phyloP scores from a whole-genome alignment of 2,329 filamentous ascomycete species.

The Falciphora oryzae region DNA sequence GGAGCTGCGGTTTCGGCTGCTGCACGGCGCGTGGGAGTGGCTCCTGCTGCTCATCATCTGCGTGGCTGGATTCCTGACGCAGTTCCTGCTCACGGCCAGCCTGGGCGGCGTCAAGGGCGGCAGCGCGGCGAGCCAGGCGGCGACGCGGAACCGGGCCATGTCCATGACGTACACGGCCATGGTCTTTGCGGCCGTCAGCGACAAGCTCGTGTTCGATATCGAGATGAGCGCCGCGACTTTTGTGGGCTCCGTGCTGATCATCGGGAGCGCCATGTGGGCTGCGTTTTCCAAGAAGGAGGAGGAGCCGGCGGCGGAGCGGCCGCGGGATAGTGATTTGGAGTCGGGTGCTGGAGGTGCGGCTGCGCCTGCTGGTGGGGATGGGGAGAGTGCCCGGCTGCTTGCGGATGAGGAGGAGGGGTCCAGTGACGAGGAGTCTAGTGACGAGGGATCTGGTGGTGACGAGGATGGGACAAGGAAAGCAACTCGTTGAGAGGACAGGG shows the following conservation, averaged over 20 bases:
- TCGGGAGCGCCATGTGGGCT: constrained; percentile 47
- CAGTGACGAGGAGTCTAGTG: constrained; percentile 14
- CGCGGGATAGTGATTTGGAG: constrained; percentile 27
- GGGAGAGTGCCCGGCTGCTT: constrained; percentile 36
- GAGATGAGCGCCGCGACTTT: constrained; percentile 44
- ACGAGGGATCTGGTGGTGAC: background rate
- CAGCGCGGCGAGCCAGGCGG: constrained; percentile 23
- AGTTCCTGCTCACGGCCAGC: constrained; percentile 77
- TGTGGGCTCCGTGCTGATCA: constrained; percentile 44
- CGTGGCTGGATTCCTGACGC: constrained; percentile 72
- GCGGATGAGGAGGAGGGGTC: constrained; percentile 22
- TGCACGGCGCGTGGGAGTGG: constrained; percentile 51
- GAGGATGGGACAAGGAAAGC: background rate
- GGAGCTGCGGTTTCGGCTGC: constrained; percentile 36
- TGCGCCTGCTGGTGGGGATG: constrained; percentile 22
- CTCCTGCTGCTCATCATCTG: constrained; percentile 62
- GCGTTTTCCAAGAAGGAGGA: constrained; percentile 36
- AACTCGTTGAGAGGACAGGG: background rate
- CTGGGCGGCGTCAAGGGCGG: constrained; percentile 44
- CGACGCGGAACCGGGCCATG: constrained; percentile 56
- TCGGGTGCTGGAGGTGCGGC: constrained; percentile 21
- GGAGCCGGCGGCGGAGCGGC: constrained; percentile 18
- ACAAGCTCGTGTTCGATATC: constrained; percentile 47
- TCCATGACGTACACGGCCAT: constrained; percentile 55
- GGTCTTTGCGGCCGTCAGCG: constrained; percentile 48